Base-by-base conservation (phyloP, 192 early-diverging fungal genomes). In the Backusella psychrophila region DNA sequence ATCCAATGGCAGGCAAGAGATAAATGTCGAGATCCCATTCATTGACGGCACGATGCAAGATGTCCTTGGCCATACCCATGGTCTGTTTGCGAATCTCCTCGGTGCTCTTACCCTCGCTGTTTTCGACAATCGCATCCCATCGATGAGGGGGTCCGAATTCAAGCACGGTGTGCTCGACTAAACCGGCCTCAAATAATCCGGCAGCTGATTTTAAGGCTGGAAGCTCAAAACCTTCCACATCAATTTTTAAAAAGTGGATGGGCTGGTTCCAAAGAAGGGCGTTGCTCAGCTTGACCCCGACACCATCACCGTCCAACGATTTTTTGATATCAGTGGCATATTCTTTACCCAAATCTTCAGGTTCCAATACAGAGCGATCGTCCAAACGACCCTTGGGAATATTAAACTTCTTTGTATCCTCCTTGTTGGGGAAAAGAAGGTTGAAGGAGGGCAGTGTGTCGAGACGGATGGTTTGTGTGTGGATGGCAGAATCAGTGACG, bases 181-280 rank as follows among this genome's bases (percentile, higher is more conserved):
- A 46, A 6, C 66, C 52, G 3, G 56, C 34, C 34, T 82, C 81
- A 59, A 72, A 82, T 8, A 82, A 69, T n/a, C 35, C 39, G 35
- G 66, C 49, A 11, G 81, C 81, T 8, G 77, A 78, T 33, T 78
- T 69, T 4, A 82, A 53, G 17, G 81, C 76, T 23, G 38, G 72
- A n/a, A 82, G 46, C 41, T 82, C 81, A 56, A 82, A 82, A 3
- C 81, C 81, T 69, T 82, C 81, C 17, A 82, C 81, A 67, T 82
- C 81, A 26, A 82, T 78, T 73, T 82, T 82, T 19, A 82, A 69
- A 66, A 82, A 82, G 73, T 82, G 81, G 59, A 82, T 82, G 6
- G 76, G 81, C 23, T 77, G 44, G 19, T 70, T 52, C 21, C 78
- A 72, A 21, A 72, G 23, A 6, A 80, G 34, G 14, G 49, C 3